phyloP scores from a whole-genome alignment of 2,329 filamentous ascomycete species.

The Fusarium piperis region DNA sequence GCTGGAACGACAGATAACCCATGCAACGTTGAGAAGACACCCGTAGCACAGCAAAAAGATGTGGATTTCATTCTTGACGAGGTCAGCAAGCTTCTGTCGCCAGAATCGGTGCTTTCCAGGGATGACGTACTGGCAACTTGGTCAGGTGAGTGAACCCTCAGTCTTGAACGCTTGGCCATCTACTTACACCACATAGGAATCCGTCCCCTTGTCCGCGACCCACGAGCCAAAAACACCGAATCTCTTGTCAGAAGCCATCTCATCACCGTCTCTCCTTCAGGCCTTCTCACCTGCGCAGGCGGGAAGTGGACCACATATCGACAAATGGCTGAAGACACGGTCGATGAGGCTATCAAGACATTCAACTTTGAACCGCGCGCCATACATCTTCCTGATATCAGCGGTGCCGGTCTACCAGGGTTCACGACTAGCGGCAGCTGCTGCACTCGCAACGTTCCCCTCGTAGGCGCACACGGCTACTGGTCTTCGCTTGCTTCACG shows the following conservation, averaged over 20 bases:
- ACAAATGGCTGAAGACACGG: constrained; percentile 87
- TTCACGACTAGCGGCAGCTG: constrained; percentile 73
- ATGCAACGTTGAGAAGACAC: constrained; percentile 73
- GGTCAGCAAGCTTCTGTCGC: constrained; percentile 78
- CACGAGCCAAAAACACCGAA: constrained; percentile 83
- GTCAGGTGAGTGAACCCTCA: constrained; percentile 65
- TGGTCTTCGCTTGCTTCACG: constrained; percentile 48
- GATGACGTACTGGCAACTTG: constrained; percentile 83
- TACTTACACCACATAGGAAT: constrained; percentile 58
- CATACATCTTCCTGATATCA: constrained; percentile 69
- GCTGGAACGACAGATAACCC: constrained; percentile 84
- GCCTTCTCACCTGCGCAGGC: constrained; percentile 81
- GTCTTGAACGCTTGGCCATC: rapidly evolving
- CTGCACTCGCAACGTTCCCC: constrained; percentile 77
- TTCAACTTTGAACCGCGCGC: constrained; percentile 68
- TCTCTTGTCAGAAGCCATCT: constrained; percentile 86
- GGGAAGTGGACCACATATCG: constrained; percentile 92
- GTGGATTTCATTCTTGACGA: constrained; percentile 86
- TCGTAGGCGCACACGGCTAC: constrained; percentile 81
- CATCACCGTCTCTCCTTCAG: constrained; percentile 77
- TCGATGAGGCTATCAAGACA: constrained; percentile 77
- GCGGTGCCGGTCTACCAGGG: constrained; percentile 64
- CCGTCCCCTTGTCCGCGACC: constrained; percentile 81
- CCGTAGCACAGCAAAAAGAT: constrained; percentile 78
- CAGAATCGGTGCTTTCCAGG: constrained; percentile 78